Base-by-base conservation (phyloP, 2,329 filamentous ascomycete genomes). In the Scopulariopsis brevicaulis region DNA sequence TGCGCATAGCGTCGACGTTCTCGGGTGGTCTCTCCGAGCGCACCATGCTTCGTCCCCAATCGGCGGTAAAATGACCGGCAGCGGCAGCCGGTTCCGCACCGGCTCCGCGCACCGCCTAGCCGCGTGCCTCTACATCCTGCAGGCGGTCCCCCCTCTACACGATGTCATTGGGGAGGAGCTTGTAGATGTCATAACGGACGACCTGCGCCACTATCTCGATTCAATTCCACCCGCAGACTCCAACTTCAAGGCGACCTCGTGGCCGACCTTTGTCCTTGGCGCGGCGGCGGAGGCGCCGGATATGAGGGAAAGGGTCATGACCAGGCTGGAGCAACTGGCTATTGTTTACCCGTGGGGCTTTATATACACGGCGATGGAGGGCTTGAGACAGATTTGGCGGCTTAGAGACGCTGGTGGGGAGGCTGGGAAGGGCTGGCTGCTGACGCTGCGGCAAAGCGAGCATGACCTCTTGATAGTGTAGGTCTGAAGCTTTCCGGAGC, bases 211-310 rank as follows among this genome's bases (percentile, higher is more conserved):
- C 3, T 74, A 80, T 25, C 67, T 83, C 3, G 72, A 74, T 0
- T 69, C 67, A 43, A 74, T 84, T 2, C 73, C 74, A 0, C 71
- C 76, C 10, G 70, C 75, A 2, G 77, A 83, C 53, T 70, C 73
- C 1, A 74, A 81, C 22, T 76, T 81, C 68, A 83, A 83, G 62
- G 79, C 77, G 0, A 80, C 78, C 4, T 74, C 77, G 1, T 83
- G 79, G 79, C 78, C 80, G 0, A 75, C 79, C 0, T 83, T 84
- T 58, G 71, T 83, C 7, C 77, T 77, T 6, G 80, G 79, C 1
- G 79, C 79, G 0, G 77, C 80, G 57, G 74, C 75, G 0, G 71
- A 70, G 52, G 71, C 76, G 6, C 66, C 66, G 0, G 66, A 64
- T 24, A 71, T 72, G 60, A 73, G 77, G 37, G 69, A 69, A 3